Evolutionary conservation across 805 yeast genomes (phyloP), one percentile per base, ranked within the genome.

Genomic region (Nadsonia fulvescens): DNA sequence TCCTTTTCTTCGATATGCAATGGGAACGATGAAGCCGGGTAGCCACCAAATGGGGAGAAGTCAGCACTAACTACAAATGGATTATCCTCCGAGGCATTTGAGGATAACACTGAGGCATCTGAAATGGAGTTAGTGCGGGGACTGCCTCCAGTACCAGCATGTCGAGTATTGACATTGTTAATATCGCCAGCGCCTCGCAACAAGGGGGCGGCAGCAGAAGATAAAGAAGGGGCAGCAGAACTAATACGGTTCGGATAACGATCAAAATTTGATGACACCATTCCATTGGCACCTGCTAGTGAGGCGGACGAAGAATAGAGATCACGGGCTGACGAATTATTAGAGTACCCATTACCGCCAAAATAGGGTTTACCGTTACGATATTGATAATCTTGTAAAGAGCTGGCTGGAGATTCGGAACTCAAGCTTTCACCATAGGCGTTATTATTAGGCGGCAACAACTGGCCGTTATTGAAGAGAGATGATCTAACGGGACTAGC

Each of bases 1-100:
- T 86, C 98, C 51, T 79, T 79, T 39, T 86, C 96, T 32, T 86
- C 94, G 36, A 89, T 70, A 39, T 66, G 73, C 31, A 86, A 56
- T 1, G 98, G 98, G 54, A 86, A 86, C 4, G 81, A 70, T 10
- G 82, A 61, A 6, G 93, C 91, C 1, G 98, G 96, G 49, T 78
- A 86, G 9, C 96, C 96, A 27, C 96, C 98, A 53, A 86, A 86
- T 3, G 96, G 98, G 24, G 55, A 47, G 31, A 50, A 53, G 36
- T 54, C 61, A 6, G 55, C 54, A 36, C 51, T 46, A 14, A 40
- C 46, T 15, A 44, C 47, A 34, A 43, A 45, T 8, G 50, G 48
- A 27, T 41, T 39, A 22, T 30, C 30, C 12, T 26, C 25, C n/a
- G n/a, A n/a, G 20, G 26, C 17, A 5, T 30, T 32, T 6, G 28